Evolutionary conservation across 305 asterid genomes (phyloP).

Genomic region (Andrographis paniculata): DNA sequence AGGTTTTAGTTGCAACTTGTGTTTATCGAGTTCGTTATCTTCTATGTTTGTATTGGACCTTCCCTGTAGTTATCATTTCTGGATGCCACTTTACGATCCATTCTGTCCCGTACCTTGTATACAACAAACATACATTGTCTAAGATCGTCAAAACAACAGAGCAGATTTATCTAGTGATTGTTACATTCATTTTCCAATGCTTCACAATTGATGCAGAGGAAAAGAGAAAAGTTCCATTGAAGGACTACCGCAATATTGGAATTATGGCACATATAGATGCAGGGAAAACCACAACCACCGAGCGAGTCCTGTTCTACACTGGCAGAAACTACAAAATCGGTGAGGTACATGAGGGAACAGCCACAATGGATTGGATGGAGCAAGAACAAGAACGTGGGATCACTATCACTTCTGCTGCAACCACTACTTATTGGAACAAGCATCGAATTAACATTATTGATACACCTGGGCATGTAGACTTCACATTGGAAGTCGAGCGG

Average conservation of each 20-base stretch:
- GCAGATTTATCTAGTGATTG: no score
- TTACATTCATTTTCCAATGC: no score
- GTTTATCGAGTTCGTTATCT: no score
- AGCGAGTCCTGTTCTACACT: conserved; percentile 74
- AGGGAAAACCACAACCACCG: conserved; percentile 97
- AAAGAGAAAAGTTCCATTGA: conserved; percentile 56
- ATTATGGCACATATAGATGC: conserved; percentile 98
- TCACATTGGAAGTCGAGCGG: conserved; percentile 96
- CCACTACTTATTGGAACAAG: conserved; percentile 83
- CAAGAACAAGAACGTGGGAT: conserved; percentile 97
- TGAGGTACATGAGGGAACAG: conserved; percentile 98
- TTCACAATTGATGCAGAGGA: conserved; percentile 35
- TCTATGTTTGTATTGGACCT: no score
- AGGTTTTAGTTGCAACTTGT: no score
- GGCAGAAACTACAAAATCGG: conserved; percentile 94
- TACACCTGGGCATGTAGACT: conserved; percentile 97
- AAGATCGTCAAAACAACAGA: no score
- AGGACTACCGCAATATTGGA: conserved; percentile 90
- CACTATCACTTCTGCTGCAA: conserved; percentile 94
- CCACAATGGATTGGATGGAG: conserved; percentile 99
- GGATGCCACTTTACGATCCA: no score
- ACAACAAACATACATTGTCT: no score
- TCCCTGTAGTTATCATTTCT: no score
- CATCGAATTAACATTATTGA: conserved; percentile 91
- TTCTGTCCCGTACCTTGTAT: no score